phyloP scores from a whole-genome alignment of 2,329 filamentous ascomycete species.

The Colletotrichum zoysiae region DNA sequence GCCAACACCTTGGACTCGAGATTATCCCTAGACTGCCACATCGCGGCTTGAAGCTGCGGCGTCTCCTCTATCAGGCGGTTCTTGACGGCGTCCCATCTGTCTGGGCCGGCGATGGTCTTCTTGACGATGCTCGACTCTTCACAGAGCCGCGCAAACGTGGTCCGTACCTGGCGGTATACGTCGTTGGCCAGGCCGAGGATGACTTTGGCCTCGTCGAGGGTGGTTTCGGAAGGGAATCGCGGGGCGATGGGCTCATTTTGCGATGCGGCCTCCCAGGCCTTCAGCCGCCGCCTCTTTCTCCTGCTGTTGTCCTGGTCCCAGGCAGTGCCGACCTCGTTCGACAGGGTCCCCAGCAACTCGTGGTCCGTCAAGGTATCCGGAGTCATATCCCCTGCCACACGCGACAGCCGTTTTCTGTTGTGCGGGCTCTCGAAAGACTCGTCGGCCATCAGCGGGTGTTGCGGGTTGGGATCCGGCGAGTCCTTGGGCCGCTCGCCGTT shows the following conservation, averaged over 20 bases:
- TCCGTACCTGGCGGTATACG: conserved; percentile 73
- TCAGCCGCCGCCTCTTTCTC: conserved; percentile 39
- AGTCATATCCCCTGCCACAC: conserved; percentile 18
- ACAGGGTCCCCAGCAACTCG: conserved; percentile 13
- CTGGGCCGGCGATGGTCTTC: conserved; percentile 80
- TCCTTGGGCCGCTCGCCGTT: conserved; percentile 66
- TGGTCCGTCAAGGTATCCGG: conserved; percentile 38
- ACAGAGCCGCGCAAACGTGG: conserved; percentile 78
- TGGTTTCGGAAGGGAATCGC: conserved; percentile 85
- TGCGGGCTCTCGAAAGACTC: conserved; percentile 15
- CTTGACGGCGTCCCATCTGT: conserved; percentile 80
- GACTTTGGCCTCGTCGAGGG: conserved; percentile 81
- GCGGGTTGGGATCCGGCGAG: not conserved
- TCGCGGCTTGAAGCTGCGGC: conserved; percentile 71
- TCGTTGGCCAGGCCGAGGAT: conserved; percentile 74
- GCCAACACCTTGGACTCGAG: conserved; percentile 75
- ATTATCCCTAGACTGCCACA: conserved; percentile 69
- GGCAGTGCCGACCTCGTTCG: conserved; percentile 2
- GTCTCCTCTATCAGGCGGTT: conserved; percentile 74
- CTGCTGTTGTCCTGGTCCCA: conserved; percentile 22
- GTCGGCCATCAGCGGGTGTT: not conserved
- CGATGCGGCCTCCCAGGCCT: conserved; percentile 58
- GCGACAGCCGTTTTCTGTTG: conserved; percentile 2
- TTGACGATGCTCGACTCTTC: conserved; percentile 75
- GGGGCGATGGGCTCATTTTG: conserved; percentile 76